Conservation (phyloP, 108 stramenopile genomes). For the Tribonema minus region DNA sequence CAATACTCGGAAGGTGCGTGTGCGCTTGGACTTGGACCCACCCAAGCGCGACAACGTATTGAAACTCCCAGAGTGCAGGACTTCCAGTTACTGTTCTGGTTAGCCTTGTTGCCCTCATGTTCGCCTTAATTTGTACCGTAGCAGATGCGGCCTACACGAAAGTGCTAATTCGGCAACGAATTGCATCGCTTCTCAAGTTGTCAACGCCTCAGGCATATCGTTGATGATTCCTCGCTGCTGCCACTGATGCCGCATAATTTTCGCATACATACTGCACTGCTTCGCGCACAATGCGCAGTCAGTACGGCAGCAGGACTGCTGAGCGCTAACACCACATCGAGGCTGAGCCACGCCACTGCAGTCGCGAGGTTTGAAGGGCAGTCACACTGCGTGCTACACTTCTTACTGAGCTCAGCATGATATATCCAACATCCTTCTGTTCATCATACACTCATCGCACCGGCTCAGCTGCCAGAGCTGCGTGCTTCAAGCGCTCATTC, state of each 20-base stretch:
- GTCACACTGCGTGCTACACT: background rate
- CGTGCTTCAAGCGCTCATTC: background rate
- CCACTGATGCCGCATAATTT: background rate
- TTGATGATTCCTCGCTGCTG: background rate
- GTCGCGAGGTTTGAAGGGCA: no score
- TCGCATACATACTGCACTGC: background rate
- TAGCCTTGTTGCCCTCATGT: background rate
- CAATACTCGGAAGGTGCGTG: constrained; percentile 10
- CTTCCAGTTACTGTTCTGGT: no score
- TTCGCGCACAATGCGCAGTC: background rate
- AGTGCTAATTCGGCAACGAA: background rate
- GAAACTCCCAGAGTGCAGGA: background rate
- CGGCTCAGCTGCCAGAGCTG: background rate
- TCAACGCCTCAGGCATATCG: background rate
- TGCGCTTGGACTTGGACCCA: no score
- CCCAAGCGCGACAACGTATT: background rate
- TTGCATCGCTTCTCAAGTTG: background rate
- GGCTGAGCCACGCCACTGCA: no score
- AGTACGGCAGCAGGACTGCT: no score
- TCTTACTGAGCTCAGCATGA: background rate
- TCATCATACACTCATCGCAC: background rate
- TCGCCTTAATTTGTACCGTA: background rate
- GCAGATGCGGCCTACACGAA: background rate
- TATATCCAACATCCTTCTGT: background rate
- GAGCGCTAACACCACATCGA: no score